Evolutionary conservation across 257 asterid species (phyloP).

Genomic region (Henckelia pumila): DNA sequence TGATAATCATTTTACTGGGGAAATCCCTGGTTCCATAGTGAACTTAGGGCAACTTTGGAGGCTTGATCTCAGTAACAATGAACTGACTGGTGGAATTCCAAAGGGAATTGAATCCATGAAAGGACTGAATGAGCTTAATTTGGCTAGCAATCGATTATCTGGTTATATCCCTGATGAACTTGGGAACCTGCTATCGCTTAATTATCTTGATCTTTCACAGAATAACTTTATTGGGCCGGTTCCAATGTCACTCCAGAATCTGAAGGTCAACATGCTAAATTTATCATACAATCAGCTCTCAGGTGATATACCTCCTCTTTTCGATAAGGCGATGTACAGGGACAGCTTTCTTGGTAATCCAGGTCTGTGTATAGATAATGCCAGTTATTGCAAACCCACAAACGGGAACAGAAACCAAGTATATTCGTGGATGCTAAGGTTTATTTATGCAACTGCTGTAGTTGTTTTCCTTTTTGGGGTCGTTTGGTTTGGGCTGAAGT

Average conservation of each 20-base stretch:
- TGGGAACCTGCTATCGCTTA: slow-evolving; percentile 60
- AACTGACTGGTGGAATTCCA: slow-evolving; percentile 61
- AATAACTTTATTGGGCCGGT: slow-evolving; percentile 55
- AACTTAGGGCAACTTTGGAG: slow-evolving; percentile 45
- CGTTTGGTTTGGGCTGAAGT: slow-evolving; percentile 44
- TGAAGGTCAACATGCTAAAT: slow-evolving; percentile 65
- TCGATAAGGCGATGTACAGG: slow-evolving; percentile 34
- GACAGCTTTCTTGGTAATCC: slow-evolving; percentile 76
- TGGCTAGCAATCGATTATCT: slow-evolving; percentile 53
- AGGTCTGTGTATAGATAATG: slow-evolving; percentile 43
- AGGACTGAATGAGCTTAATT: slow-evolving; percentile 61
- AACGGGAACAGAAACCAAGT: slow-evolving; percentile 10
- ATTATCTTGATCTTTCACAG: slow-evolving; percentile 75
- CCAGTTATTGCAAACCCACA: slow-evolving; percentile 37
- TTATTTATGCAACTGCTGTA: slow-evolving; percentile 34
- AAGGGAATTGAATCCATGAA: slow-evolving; percentile 38
- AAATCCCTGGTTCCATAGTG: slow-evolving; percentile 51
- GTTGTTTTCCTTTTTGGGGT: slow-evolving; percentile 44
- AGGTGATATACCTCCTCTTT: slow-evolving; percentile 59
- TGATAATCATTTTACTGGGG: slow-evolving; percentile 51
- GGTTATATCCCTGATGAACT: slow-evolving; percentile 67
- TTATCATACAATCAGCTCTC: slow-evolving; percentile 60
- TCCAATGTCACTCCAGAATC: slow-evolving; percentile 56
- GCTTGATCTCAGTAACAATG: slow-evolving; percentile 60
- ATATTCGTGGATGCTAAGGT: slow-evolving; percentile 41